Evolutionary conservation across 352 stramenopile species (phyloP), one percentile per base, ranked within the genome.

Genomic region (Peronospora tabacina): DNA sequence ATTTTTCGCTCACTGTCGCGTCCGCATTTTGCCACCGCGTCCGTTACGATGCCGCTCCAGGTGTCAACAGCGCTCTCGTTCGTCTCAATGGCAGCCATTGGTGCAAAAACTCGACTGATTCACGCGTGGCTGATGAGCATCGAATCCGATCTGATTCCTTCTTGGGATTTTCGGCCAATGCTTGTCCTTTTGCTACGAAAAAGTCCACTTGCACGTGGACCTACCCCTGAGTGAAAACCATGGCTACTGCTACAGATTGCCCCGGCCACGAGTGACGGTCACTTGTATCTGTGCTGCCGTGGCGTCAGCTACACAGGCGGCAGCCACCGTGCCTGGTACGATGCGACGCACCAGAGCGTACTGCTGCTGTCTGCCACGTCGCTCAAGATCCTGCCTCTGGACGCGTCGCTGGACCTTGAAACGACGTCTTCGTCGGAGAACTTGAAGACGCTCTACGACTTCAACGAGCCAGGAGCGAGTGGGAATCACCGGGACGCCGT

Each of bases 231-330:
- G 3, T 32, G 26, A 7, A 2, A 30, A 10, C 8, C 26, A 30
- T 36, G 30, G 5, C 30, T 36, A n/a, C 30, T 36, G 30, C 30
- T 36, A 36, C 30, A n/a, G 30, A 36, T 56, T 47, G 24, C 33
- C 56, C 47, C 30, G 47, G 11, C 1, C 19, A 69, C 64, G 64
- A 75, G 72, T 55, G 62, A 85, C 32, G 71, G 71, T 1, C 78
- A 90, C 35, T 48, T 90, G 36, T 90, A 64, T 45, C 58, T 87
- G 28, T 75, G 63, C 22, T 68, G 54, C 11, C 66, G 73, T 13
- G 70, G 73, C 51, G 66, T 68, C 13, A 58, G 68, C 45, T 84
- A 80, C 50, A 61, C 44, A 0, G 58, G 42, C 37, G 60, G 72
- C 28, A 59, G 39, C 15, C 49, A 61, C 12, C 61, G 54, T 20